A percentile compares a stretch with the other conserved stretches of the same genome.
Evolutionary conservation across 768 basidiomycete species (phyloP).

Genomic region (Agaricus sinodeliciosus): DNA sequence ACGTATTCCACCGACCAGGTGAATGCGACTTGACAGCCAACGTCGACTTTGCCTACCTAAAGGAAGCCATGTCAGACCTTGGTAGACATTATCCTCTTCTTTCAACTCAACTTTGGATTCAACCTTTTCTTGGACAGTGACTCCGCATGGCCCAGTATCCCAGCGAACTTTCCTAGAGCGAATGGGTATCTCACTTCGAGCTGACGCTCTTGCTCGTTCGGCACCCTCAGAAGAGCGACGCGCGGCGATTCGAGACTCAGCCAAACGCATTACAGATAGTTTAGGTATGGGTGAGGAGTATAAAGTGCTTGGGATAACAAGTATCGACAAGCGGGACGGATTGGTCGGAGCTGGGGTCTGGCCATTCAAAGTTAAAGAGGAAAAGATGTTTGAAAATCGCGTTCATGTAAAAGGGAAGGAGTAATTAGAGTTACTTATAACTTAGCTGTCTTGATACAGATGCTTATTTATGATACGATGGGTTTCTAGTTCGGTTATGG

Average conservation of each 20-base stretch:
- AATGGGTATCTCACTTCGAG: slow-evolving; percentile 69
- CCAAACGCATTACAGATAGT: slow-evolving; percentile 67
- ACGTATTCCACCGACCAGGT: slow-evolving; percentile 81
- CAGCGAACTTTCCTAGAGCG: slow-evolving; percentile 74
- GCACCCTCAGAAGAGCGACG: slow-evolving; percentile 44
- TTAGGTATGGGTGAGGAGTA: slow-evolving; percentile 88
- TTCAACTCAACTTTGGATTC: neutral
- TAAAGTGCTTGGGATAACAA: slow-evolving; percentile 60
- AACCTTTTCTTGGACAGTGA: slow-evolving; percentile 22
- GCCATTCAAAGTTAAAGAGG: slow-evolving; percentile 25
- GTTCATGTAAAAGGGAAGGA: slow-evolving; percentile 2
- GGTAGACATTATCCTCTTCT: slow-evolving; percentile 39
- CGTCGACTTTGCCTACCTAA: slow-evolving; percentile 88
- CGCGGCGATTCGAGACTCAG: slow-evolving; percentile 50
- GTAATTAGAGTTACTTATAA: neutral
- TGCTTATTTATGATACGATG: neutral
- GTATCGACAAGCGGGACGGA: slow-evolving; percentile 10
- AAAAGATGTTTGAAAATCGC: slow-evolving; percentile 4
- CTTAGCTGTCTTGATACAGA: neutral
- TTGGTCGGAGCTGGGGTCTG: slow-evolving; percentile 16
- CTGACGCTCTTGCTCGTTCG: slow-evolving; percentile 50
- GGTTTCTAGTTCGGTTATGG: neutral
- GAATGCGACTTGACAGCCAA: slow-evolving; percentile 93
- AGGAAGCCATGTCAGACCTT: slow-evolving; percentile 62
- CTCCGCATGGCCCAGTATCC: slow-evolving; percentile 58